Percentiles rank a stretch among this genome's conserved stretches.
phyloP scores from a whole-genome alignment of 208 protist species.

The Acanthamoeba polyphaga region DNA sequence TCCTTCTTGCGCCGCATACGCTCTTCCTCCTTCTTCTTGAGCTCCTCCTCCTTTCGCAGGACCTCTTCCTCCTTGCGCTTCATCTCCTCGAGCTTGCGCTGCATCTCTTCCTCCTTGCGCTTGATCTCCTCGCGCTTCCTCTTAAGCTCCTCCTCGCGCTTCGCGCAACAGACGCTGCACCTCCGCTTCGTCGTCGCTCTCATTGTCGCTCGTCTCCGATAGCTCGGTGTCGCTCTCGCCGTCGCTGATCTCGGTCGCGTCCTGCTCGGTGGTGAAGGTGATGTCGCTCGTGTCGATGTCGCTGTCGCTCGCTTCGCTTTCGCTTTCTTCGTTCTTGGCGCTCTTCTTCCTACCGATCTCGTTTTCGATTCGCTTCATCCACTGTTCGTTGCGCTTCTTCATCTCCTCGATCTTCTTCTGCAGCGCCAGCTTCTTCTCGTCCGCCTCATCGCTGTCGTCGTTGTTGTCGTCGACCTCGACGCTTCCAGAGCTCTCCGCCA shows the following conservation, averaged over 20 bases:
- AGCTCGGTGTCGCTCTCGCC: neutral
- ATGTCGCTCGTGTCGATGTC: constrained; percentile 32
- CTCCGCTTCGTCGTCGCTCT: neutral
- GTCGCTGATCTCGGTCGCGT: constrained; percentile 1
- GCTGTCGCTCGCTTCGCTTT: constrained; percentile 8
- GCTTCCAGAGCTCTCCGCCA: neutral
- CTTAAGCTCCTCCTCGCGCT: constrained; percentile 32
- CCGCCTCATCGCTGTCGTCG: neutral
- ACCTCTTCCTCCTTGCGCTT: constrained; percentile 54
- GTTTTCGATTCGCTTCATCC: constrained; percentile 34
- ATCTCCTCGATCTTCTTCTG: constrained; percentile 48
- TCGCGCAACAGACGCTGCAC: neutral
- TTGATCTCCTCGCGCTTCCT: constrained; percentile 8
- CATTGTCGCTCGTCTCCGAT: constrained; percentile 3
- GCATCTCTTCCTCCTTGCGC: constrained; percentile 38
- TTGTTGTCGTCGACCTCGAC: neutral
- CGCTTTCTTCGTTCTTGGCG: neutral
- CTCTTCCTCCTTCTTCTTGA: neutral
- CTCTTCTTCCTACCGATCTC: constrained; percentile 35
- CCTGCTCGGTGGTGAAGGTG: constrained; percentile 13
- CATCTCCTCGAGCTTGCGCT: constrained; percentile 35
- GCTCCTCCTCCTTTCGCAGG: neutral
- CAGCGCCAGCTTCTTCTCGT: constrained; percentile 8
- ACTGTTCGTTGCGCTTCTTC: constrained; percentile 38
- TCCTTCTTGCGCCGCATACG: neutral